Evolutionary conservation across 441 rosid genomes (phyloP), one percentile per base, ranked within the genome.

Genomic region (Cnidoscolus chayamansa): DNA sequence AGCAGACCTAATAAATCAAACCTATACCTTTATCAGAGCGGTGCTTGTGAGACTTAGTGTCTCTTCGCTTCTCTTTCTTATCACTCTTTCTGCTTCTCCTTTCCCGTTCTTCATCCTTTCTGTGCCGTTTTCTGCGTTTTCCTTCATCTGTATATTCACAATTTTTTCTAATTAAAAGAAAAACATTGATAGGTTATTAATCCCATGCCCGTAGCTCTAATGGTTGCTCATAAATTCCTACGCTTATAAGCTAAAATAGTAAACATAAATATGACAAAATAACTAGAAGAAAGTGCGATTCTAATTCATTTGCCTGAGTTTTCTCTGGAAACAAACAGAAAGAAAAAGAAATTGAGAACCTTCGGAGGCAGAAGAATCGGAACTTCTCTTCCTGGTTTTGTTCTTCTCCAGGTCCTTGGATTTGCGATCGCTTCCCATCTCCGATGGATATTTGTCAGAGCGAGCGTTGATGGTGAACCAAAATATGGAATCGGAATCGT

Each of bases 381-480:
- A 67, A 56, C 65, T 73, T 78, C 90, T 82, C 74, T 74, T 76
- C 56, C 80, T 84, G 77, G 83, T 90, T 77, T 80, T 83, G 80
- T 75, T 84, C 83, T 73, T 88, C 84, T 83, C 80, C 75, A 85
- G 82, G 78, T 84, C 89, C 84, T 69, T 83, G 61, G 83, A 58
- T 78, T 83, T 91, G 76, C 90, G 76, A 37, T 87, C 88, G 80
- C 84, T 76, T 72, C 86, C 93, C 91, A 90, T 93, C 45, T 75
- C 51, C 54, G 49, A 20, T 25, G 35, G 12, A 50, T 31, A 51
- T 3, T 3, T 4, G 45, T 2, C 8, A 67, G 30, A 37, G 16
- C 13, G 10, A 48, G n/a, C n/a, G 40, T 35, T 40, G 6, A 40
- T 40, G 45, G 7, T 5, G 6, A 40, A 3, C 6, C 7, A 40